phyloP scores from a whole-genome alignment of 371 early-diverging fungal genomes.

The Zancudomyces culisetae region DNA sequence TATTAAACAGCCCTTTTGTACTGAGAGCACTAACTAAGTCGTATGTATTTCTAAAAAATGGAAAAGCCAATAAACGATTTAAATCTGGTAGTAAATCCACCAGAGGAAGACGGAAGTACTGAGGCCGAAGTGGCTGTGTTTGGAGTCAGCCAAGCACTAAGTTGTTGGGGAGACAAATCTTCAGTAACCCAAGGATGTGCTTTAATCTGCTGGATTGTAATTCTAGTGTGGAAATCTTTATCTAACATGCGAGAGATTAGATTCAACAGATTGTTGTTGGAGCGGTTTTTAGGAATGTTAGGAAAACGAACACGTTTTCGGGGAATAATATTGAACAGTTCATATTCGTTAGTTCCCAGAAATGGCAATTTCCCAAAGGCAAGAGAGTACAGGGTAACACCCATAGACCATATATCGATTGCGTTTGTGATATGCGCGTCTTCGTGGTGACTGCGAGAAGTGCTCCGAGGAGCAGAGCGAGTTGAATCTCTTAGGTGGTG shows the following conservation, averaged over 20 bases:
- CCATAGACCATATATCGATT: constrained; percentile 97
- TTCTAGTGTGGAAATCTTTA: constrained; percentile 68
- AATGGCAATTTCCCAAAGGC: constrained; percentile 94
- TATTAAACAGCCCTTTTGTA: too few species aligned
- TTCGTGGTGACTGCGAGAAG: too few species aligned
- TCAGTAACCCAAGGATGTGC: constrained; percentile 71
- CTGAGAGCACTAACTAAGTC: too few species aligned
- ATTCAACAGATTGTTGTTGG: constrained; percentile 28
- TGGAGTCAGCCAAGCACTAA: too few species aligned
- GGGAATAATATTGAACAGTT: constrained; percentile 78
- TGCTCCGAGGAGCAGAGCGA: too few species aligned
- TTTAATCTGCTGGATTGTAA: constrained; percentile 68
- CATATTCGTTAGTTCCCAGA: constrained; percentile 89
- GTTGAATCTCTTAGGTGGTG: too few species aligned
- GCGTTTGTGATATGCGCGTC: constrained; percentile 70
- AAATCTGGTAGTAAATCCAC: too few species aligned
- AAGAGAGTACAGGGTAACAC: constrained; percentile 96
- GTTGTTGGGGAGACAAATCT: constrained; percentile 31
- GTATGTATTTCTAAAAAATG: too few species aligned
- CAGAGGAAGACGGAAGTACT: too few species aligned
- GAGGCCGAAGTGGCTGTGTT: too few species aligned
- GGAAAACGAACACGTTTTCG: constrained; percentile 42
- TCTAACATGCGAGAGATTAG: constrained; percentile 50
- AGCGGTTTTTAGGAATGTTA: background rate
- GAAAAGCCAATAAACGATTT: too few species aligned